A percentile compares a stretch with the other conserved stretches of the same genome.
These are phyloP conservation scores for Microcyclosporella mali DNA, from an alignment of 2,329 filamentous ascomycete species.

Conservation along the genomic window DNA sequence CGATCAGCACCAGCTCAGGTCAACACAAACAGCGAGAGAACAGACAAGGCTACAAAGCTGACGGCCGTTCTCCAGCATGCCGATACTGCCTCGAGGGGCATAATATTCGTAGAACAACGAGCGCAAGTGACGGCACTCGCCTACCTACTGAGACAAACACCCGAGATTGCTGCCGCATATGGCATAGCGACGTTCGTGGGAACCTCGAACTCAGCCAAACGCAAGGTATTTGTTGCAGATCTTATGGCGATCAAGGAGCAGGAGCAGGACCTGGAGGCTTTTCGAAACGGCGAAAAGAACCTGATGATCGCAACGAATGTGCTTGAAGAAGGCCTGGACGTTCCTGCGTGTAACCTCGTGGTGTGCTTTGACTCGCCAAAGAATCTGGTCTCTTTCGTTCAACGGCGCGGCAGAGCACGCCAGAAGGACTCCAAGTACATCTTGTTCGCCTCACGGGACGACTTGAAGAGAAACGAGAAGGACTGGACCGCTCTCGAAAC, in stretches of 20 bases:
- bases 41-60: constrained; percentile 25
- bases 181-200: constrained; percentile 49
- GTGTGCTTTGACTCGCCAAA: constrained; percentile 58
- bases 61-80: constrained; percentile 34
- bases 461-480: constrained; percentile 30
- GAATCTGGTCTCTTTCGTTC: constrained; percentile 60
- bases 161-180: constrained; percentile 31
- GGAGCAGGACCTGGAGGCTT: constrained; percentile 48
- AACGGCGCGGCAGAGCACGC: constrained; percentile 58
- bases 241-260: constrained; percentile 45
- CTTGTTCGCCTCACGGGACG: constrained; percentile 43
- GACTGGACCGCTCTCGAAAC: constrained; percentile 64
- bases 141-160: constrained; percentile 15
- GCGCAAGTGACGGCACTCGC: constrained; percentile 37
- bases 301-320: constrained; percentile 54
- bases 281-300: constrained; percentile 48
- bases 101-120: constrained; percentile 45
- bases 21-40: background rate
- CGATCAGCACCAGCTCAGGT: no score
- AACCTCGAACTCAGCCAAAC: constrained; percentile 37
- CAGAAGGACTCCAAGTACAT: constrained; percentile 48
- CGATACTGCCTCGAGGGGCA: constrained; percentile 32
- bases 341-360: constrained; percentile 56
- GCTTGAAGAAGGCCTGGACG: constrained; percentile 56
- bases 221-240: constrained; percentile 45